These are phyloP conservation scores for Malassezia brasiliensis DNA, from an alignment of 1,284 basidiomycete species.

Conservation along the genomic window DNA sequence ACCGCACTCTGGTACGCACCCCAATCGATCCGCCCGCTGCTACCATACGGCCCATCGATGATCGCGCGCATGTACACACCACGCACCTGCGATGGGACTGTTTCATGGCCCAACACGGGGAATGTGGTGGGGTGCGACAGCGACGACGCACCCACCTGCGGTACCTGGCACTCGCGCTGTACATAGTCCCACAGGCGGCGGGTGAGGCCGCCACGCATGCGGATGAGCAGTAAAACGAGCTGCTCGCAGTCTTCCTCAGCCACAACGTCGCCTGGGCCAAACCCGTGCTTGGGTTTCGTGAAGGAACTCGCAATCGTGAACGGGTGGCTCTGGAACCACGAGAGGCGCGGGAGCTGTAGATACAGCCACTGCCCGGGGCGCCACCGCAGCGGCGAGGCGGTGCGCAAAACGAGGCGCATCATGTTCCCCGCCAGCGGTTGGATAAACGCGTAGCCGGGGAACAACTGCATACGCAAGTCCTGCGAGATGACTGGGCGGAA, in stretches of 20 bases:
- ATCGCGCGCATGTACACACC: slow-evolving; percentile 60
- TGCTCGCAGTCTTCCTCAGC: slow-evolving; percentile 42
- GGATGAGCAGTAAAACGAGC: slow-evolving; percentile 64
- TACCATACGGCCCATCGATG: slow-evolving; percentile 73
- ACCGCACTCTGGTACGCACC: slow-evolving; percentile 57
- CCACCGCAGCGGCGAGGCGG: slow-evolving; percentile 55
- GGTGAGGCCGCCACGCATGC: slow-evolving; percentile 68
- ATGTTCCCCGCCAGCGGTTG: slow-evolving; percentile 70
- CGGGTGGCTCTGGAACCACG: slow-evolving; percentile 64
- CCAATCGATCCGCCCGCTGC: slow-evolving; percentile 61
- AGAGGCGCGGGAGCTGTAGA: slow-evolving; percentile 63
- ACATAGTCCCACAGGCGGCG: slow-evolving; percentile 60
- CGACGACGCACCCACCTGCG: background rate
- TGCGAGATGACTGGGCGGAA: slow-evolving; percentile 32
- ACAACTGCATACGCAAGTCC: slow-evolving; percentile 35
- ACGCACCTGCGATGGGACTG: slow-evolving; percentile 5
- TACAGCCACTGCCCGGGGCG: slow-evolving; percentile 70
- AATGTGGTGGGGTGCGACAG: background rate
- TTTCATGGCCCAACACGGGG: background rate
- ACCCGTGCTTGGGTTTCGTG: slow-evolving; percentile 20
- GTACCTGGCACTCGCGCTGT: background rate
- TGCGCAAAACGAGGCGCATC: slow-evolving; percentile 62
- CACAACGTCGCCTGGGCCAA: slow-evolving; percentile 2
- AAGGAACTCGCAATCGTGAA: slow-evolving; percentile 60
- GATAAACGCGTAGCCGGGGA: slow-evolving; percentile 62